These are phyloP conservation scores for Pyrenophora seminiperda DNA, from an alignment of 2,329 filamentous ascomycete species.

Conservation along the genomic window DNA sequence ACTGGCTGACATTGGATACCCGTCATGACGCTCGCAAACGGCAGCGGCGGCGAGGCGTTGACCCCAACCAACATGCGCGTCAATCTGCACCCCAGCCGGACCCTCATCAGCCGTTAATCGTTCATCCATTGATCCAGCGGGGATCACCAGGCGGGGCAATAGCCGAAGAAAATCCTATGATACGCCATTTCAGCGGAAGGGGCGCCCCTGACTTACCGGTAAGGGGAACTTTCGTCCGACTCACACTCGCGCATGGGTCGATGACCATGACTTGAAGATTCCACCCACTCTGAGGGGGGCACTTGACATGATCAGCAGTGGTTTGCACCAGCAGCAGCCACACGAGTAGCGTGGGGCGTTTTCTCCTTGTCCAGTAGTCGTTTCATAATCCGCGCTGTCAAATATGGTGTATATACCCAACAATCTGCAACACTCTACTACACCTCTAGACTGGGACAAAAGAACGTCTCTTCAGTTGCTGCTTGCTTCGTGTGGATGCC, in stretches of 20 bases:
- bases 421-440: neutral
- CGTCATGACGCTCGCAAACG: neutral
- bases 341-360: neutral
- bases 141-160: neutral
- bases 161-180: neutral
- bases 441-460: neutral
- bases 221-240: neutral
- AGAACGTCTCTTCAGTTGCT: too few species aligned
- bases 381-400: neutral
- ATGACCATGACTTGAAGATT: too few species aligned
- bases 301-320: too few species aligned
- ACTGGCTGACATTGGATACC: slow-evolving; percentile 5
- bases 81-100: slow-evolving; percentile 7
- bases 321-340: neutral
- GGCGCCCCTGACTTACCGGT: too few species aligned
- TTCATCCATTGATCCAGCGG: slow-evolving; percentile 2
- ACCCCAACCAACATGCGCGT: slow-evolving; percentile 8
- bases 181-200: neutral
- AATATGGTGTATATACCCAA: neutral
- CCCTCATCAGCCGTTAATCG: slow-evolving; percentile 4
- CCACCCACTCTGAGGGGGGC: too few species aligned
- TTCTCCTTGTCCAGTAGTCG: neutral
- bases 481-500: neutral
- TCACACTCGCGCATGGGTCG: too few species aligned
- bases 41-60: neutral